Percentiles rank a stretch among this genome's conserved stretches.
Evolutionary conservation across 306 rosid species (phyloP).

Genomic region (Aeschynomene evenia): DNA sequence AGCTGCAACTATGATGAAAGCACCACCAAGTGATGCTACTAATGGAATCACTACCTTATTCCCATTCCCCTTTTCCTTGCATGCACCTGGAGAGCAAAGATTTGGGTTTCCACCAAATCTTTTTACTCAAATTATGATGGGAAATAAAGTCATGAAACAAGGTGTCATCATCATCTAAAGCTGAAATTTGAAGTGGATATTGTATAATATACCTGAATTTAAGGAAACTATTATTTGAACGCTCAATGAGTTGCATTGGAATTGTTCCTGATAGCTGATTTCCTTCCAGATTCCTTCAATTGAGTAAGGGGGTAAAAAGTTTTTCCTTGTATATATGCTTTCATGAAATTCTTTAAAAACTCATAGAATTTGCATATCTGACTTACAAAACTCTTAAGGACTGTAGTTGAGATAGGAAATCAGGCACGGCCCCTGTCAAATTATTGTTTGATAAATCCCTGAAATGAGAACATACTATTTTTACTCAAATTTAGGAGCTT

Average conservation of each 20-base stretch:
- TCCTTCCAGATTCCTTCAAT: slow-evolving; percentile 41
- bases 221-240: slow-evolving; percentile 23
- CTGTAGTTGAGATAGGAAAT: slow-evolving; percentile 29
- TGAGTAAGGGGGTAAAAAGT: neutral
- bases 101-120: slow-evolving; percentile 47
- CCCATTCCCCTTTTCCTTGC: slow-evolving; percentile 31
- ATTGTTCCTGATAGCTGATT: slow-evolving; percentile 42
- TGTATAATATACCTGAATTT: slow-evolving; percentile 33
- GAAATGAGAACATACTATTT: neutral
- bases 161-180: neutral
- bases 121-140: no score
- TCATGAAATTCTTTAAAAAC: neutral
- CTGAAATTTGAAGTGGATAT: neutral
- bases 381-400: slow-evolving; percentile 40
- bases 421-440: slow-evolving; percentile 38
- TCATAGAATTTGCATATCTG: neutral
- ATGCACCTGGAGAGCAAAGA: slow-evolving; percentile 44
- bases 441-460: slow-evolving; percentile 46
- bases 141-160: no score
- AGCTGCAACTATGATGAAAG: slow-evolving; percentile 30
- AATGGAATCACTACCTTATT: slow-evolving; percentile 40
- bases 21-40: slow-evolving; percentile 49
- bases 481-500: neutral
- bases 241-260: slow-evolving; percentile 31
- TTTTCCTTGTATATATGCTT: neutral